Percentiles rank a stretch among this genome's conserved stretches.
phyloP scores from a whole-genome alignment of 805 yeast species.

The Spathaspora gorwiae region DNA sequence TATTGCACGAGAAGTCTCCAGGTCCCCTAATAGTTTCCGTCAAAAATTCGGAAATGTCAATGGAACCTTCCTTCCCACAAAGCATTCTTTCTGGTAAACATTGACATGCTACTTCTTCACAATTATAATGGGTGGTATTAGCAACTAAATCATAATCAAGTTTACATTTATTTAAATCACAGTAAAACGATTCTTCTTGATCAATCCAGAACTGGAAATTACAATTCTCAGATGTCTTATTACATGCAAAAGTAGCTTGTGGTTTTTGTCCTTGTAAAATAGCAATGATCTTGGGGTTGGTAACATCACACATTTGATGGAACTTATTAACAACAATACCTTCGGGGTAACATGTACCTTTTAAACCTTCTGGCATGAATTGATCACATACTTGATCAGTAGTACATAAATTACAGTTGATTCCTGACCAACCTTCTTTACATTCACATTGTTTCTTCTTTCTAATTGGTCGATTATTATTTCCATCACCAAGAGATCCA shows the following conservation, averaged over 20 bases:
- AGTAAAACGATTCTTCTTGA: slow-evolving; percentile 81
- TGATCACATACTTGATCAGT: slow-evolving; percentile 73
- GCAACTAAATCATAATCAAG: slow-evolving; percentile 57
- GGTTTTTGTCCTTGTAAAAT: slow-evolving; percentile 79
- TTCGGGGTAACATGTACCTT: slow-evolving; percentile 84
- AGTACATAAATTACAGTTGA: slow-evolving; percentile 86
- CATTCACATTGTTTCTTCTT: slow-evolving; percentile 63
- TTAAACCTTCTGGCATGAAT: slow-evolving; percentile 79
- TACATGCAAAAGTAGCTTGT: slow-evolving; percentile 89
- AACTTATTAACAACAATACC: slow-evolving; percentile 78
- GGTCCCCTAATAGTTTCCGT: slow-evolving; percentile 90
- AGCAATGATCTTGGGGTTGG: slow-evolving; percentile 78
- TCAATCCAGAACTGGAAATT: slow-evolving; percentile 97
- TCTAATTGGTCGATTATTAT: slow-evolving; percentile 59
- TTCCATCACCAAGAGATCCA: slow-evolving; percentile 70
- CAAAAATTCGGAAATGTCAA: slow-evolving; percentile 89
- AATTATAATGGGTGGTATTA: slow-evolving; percentile 72
- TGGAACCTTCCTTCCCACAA: slow-evolving; percentile 91
- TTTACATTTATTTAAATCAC: slow-evolving; percentile 73
- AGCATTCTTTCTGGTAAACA: slow-evolving; percentile 91
- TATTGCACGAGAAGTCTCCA: slow-evolving; percentile 82
- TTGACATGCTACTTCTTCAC: slow-evolving; percentile 75
- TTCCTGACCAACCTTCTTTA: slow-evolving; percentile 86
- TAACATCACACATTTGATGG: slow-evolving; percentile 92
- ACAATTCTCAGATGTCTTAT: slow-evolving; percentile 59